Conservation (phyloP, 2,329 filamentous ascomycete species). For the Corynespora cassiicola region DNA sequence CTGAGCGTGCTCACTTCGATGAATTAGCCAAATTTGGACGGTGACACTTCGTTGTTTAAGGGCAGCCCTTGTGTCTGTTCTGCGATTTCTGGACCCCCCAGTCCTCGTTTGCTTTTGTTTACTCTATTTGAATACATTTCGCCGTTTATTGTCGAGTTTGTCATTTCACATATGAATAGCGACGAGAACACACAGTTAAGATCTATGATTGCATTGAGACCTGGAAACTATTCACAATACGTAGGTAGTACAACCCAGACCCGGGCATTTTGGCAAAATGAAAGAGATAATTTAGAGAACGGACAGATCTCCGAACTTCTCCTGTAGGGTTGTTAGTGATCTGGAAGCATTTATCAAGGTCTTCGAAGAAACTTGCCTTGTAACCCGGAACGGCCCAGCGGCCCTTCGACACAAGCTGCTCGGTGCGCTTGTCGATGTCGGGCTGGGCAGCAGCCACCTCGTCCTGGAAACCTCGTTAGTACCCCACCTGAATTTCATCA, state of each 20-base stretch:
- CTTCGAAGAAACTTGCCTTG: conserved; percentile 72
- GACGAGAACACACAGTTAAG: conserved; percentile 5
- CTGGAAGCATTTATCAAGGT: background rate
- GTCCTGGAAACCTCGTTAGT: conserved; percentile 66
- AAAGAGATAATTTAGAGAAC: conserved; percentile 72
- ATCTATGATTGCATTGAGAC: conserved; percentile 43
- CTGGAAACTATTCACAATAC: conserved; percentile 47
- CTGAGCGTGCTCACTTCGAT: too few species aligned
- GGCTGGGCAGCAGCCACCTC: conserved; percentile 93
- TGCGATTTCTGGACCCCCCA: too few species aligned
- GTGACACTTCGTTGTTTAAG: too few species aligned
- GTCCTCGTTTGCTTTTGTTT: too few species aligned
- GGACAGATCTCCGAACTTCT: conserved; percentile 98
- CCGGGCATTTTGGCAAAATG: conserved; percentile 33
- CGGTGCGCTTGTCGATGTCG: conserved; percentile 96
- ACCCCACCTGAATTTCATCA: conserved; percentile 12
- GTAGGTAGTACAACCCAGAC: conserved; percentile 47
- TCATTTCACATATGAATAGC: too few species aligned
- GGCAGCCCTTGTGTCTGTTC: too few species aligned
- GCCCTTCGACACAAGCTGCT: conserved; percentile 93
- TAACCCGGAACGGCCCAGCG: conserved; percentile 98
- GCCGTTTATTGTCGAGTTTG: too few species aligned
- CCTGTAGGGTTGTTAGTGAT: conserved; percentile 69
- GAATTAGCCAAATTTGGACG: too few species aligned
- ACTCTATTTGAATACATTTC: too few species aligned